These are phyloP conservation scores for Bimuria novae-zelandiae DNA, from an alignment of 2,329 filamentous ascomycete species.

Conservation along the genomic window DNA sequence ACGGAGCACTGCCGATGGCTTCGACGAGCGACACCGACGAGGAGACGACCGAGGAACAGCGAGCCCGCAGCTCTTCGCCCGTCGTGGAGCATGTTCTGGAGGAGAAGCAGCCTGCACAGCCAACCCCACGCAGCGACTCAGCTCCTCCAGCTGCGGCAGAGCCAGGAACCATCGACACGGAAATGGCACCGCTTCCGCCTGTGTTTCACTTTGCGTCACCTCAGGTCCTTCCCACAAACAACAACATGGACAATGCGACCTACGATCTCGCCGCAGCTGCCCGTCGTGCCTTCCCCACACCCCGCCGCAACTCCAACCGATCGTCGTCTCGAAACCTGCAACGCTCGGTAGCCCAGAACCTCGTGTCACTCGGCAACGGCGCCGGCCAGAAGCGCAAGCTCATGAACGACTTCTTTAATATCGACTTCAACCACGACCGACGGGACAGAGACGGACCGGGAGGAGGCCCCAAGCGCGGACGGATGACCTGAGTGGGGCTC, in stretches of 20 bases:
- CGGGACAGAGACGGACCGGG: slow-evolving; percentile 56
- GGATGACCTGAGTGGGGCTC: slow-evolving; percentile 35
- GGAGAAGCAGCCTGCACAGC: slow-evolving; percentile 37
- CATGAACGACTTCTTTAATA: slow-evolving; percentile 75
- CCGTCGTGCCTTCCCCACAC: slow-evolving; percentile 38
- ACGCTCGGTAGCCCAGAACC: slow-evolving; percentile 40
- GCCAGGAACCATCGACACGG: slow-evolving; percentile 33
- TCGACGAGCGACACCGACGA: slow-evolving; percentile 69
- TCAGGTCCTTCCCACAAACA: slow-evolving; percentile 60
- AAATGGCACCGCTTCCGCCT: slow-evolving; percentile 36
- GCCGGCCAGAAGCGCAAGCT: slow-evolving; percentile 75
- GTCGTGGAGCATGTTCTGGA: slow-evolving; percentile 57
- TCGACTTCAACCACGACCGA: slow-evolving; percentile 63
- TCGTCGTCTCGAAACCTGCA: slow-evolving; percentile 35
- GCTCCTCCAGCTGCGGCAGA: slow-evolving; percentile 47
- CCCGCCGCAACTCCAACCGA: slow-evolving; percentile 45
- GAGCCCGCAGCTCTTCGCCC: slow-evolving; percentile 64
- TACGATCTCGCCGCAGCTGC: slow-evolving; percentile 35
- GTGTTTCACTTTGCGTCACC: slow-evolving; percentile 72
- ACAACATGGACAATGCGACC: slow-evolving; percentile 40
- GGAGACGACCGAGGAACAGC: slow-evolving; percentile 64
- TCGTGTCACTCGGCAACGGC: slow-evolving; percentile 61
- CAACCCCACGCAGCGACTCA: slow-evolving; percentile 33
- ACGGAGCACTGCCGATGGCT: slow-evolving; percentile 63
- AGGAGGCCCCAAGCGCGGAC: slow-evolving; percentile 46